phyloP scores from a whole-genome alignment of 78 protist genomes.

The Dictyostelium brefeldianum region DNA sequence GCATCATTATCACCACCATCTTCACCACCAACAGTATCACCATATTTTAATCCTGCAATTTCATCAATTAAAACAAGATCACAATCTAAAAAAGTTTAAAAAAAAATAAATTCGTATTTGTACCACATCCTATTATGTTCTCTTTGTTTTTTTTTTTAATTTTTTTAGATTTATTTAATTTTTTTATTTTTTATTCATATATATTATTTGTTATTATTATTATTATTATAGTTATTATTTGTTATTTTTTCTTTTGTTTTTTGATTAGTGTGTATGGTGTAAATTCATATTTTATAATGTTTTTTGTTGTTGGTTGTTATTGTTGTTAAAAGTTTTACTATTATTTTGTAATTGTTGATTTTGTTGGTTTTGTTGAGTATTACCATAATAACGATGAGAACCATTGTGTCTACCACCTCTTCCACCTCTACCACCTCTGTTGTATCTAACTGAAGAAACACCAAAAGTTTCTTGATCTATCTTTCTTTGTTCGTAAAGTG shows the following conservation, averaged over 20 bases:
- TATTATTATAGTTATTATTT: neutral
- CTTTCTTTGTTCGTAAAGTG: constrained; percentile 74
- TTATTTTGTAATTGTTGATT: neutral
- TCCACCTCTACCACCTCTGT: constrained; percentile 55
- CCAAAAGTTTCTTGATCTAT: constrained; percentile 82
- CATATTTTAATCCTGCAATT: neutral
- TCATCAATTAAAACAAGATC: constrained; percentile 24
- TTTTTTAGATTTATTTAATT: constrained; percentile 7
- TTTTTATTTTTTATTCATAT: neutral
- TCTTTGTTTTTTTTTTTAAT: neutral
- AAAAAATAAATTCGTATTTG: too few relatives aligned
- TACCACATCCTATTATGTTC: too few relatives aligned
- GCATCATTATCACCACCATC: neutral
- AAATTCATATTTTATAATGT: neutral
- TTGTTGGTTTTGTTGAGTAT: constrained; percentile 12
- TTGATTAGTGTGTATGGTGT: neutral
- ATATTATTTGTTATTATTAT: neutral
- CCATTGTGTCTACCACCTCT: constrained; percentile 45
- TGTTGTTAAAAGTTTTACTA: neutral
- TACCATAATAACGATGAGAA: neutral
- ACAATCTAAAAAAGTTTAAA: neutral
- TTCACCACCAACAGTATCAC: neutral
- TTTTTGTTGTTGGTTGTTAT: neutral
- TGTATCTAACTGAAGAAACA: constrained; percentile 34
- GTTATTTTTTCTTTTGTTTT: neutral